Base-by-base conservation (phyloP, 192 early-diverging fungal genomes). In the Radiomyces spectabilis region DNA sequence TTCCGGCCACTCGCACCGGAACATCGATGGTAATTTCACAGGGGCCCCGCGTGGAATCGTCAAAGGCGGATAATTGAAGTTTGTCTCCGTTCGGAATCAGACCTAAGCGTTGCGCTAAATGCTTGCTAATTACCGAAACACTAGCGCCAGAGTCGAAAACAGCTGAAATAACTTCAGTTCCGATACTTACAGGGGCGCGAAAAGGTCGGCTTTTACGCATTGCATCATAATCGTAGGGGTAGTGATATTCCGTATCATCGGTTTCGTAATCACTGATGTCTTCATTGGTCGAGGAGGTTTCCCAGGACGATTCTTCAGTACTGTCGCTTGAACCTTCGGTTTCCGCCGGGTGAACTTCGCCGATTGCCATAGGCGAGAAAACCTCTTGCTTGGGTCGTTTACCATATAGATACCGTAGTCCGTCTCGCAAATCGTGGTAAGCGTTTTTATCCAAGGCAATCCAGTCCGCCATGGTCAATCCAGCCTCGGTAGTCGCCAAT, bases 91-190 rank as follows among this genome's bases (percentile, higher is more conserved):
- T 44, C 12, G 42, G 2, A 5, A 5, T 1, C 1, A 55, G 10
- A 22, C 24, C 24, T 4, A 55, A 35, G 10, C 4, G 18, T 2
- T 45, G 15, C 1, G 53, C 53, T 9, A 55, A 13, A 0, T 34
- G 10, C 5, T 10, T 24, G 13, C 42, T 33, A 18, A 55, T 44
- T 0, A 55, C 30, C 2, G 30, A 44, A 1, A 55, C 53, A n/a
- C 38, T 25, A 2, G 53, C 53, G 7, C 53, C 41, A 1, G 42
- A 45, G 21, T 55, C 51, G 41, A 52, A 52, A 2, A 51, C 26
- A 1, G 22, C 10, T n/a, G n/a, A n/a, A n/a, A n/a, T n/a, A n/a
- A n/a, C n/a, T n/a, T n/a, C n/a, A n/a, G n/a, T n/a, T n/a, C n/a
- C n/a, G n/a, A n/a, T n/a, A n/a, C n/a, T n/a, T n/a, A n/a, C n/a